Evolutionary conservation across 2,329 filamentous ascomycete species (phyloP), one percentile per base, ranked within the genome.

Genomic region (Rhytidhysteron rufulum): DNA sequence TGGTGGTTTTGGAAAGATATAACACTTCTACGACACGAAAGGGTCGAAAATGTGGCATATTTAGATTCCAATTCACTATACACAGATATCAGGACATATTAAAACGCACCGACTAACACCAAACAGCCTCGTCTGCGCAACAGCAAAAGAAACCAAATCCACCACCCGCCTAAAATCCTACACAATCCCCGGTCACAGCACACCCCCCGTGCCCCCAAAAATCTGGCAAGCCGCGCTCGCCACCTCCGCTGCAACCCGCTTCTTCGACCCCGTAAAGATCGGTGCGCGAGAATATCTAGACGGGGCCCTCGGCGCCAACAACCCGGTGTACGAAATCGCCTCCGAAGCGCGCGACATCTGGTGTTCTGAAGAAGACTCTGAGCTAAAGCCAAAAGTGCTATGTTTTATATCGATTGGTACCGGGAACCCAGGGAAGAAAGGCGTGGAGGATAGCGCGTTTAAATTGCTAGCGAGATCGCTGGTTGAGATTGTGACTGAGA

Each of bases 101-200:
- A n/a, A n/a, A n/a, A n/a, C n/a, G n/a, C n/a, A n/a, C n/a, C 11
- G 16, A 16, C 20, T 31, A 29, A 24, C 20, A 5, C n/a, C 13
- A 34, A 27, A 50, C 29, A 31, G 29, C 0, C 73, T 67, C 41
- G 54, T 70, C n/a, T 71, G 74, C 46, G 70, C 66, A 17, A 15
- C 15, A 10, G 19, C 10, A 10, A 17, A 13, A n/a, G n/a, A 31
- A 7, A 75, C 75, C 48, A 75, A 74, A 39, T 72, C 71, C 1
- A 52, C 69, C 11, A 43, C 51, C 7, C 42, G 57, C 15, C 44
- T 72, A 2, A 67, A 59, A 62, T 56, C 55, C n/a, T 37, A 37
- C 21, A 20, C 16, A 27, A 13, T 13, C 7, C 21, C 21, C 21
- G n/a, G n/a, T 11, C 5, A 27, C 11, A 5, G 5, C 6, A n/a